Evolutionary conservation across 306 rosid species (phyloP).

Genomic region (Rosa rugosa): DNA sequence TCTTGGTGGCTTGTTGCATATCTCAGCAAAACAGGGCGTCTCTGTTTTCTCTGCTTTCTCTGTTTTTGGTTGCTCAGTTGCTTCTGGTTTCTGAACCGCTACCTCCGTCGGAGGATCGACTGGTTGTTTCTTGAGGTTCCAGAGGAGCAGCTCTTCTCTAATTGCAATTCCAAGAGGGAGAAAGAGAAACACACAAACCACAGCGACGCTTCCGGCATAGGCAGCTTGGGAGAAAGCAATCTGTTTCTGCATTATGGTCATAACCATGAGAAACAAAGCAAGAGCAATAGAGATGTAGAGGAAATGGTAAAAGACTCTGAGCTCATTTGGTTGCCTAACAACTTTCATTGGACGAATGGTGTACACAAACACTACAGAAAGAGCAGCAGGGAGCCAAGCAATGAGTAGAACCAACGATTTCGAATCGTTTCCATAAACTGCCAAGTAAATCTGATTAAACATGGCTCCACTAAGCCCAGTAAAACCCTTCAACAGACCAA

Average conservation of each 20-base stretch:
- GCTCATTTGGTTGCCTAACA: slow-evolving; percentile 34
- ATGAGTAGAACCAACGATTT: slow-evolving; percentile 46
- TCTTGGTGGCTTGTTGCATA: slow-evolving; percentile 30
- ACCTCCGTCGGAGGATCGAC: background rate
- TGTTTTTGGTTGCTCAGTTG: background rate
- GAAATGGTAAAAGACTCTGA: slow-evolving; percentile 36
- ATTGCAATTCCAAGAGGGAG: slow-evolving; percentile 32
- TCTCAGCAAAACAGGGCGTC: slow-evolving; percentile 15
- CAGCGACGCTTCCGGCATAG: slow-evolving; percentile 30
- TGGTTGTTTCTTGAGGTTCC: slow-evolving; percentile 25
- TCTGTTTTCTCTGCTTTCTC: background rate
- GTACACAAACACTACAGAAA: slow-evolving; percentile 40
- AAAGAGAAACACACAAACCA: slow-evolving; percentile 35
- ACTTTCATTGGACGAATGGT: slow-evolving; percentile 32
- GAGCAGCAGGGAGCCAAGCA: slow-evolving; percentile 54
- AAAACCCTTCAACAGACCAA: slow-evolving; percentile 55
- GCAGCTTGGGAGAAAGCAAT: slow-evolving; percentile 31
- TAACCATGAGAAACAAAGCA: slow-evolving; percentile 39
- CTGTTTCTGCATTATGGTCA: slow-evolving; percentile 27
- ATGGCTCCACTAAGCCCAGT: slow-evolving; percentile 59
- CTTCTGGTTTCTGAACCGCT: slow-evolving; percentile 9
- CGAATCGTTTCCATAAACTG: slow-evolving; percentile 46
- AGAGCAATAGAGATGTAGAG: slow-evolving; percentile 44
- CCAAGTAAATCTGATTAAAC: slow-evolving; percentile 43
- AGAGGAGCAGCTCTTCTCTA: slow-evolving; percentile 29